phyloP scores from a whole-genome alignment of 2,329 filamentous ascomycete genomes.

The Apiospora malaysiana region DNA sequence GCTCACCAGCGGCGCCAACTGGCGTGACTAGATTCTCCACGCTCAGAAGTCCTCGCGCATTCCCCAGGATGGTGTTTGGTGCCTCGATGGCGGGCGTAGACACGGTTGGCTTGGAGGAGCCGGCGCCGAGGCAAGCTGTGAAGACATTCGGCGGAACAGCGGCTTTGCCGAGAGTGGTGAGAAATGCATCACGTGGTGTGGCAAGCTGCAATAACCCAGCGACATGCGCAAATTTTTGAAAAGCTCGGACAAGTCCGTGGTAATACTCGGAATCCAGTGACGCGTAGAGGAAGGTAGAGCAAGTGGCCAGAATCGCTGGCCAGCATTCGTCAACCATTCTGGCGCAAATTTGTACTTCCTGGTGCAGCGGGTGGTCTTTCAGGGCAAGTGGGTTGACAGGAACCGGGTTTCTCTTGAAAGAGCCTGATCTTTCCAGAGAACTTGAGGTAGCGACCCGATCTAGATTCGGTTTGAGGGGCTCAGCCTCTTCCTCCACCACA shows the following conservation, averaged over 20 bases:
- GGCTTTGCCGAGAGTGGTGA: conserved; percentile 92
- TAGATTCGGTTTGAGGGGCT: conserved; percentile 38
- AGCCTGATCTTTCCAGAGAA: conserved; percentile 64
- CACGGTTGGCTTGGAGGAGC: conserved; percentile 49
- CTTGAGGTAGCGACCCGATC: conserved; percentile 35
- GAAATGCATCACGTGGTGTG: conserved; percentile 90
- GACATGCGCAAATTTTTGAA: conserved; percentile 95
- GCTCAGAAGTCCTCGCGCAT: conserved; percentile 74
- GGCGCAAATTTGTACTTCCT: conserved; percentile 78
- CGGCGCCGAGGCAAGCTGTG: conserved; percentile 62
- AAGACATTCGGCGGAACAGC: conserved; percentile 84
- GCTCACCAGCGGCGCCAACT: conserved; percentile 61
- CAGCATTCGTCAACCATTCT: conserved; percentile 89
- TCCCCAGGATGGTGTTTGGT: conserved; percentile 66
- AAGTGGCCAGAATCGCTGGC: conserved; percentile 93
- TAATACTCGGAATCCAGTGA: conserved; percentile 94
- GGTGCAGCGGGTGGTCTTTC: conserved; percentile 72
- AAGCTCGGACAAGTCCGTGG: conserved; percentile 86
- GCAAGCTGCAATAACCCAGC: conserved; percentile 83
- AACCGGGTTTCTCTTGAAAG: conserved; percentile 76
- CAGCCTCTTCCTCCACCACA: conserved; percentile 42
- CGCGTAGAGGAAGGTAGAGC: conserved; percentile 93
- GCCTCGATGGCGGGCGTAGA: conserved; percentile 57
- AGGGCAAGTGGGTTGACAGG: conserved; percentile 84
- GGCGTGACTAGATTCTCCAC: conserved; percentile 73